These are phyloP conservation scores for Grosmannia clavigera DNA, from an alignment of 2,329 filamentous ascomycete species.

Conservation along the genomic window DNA sequence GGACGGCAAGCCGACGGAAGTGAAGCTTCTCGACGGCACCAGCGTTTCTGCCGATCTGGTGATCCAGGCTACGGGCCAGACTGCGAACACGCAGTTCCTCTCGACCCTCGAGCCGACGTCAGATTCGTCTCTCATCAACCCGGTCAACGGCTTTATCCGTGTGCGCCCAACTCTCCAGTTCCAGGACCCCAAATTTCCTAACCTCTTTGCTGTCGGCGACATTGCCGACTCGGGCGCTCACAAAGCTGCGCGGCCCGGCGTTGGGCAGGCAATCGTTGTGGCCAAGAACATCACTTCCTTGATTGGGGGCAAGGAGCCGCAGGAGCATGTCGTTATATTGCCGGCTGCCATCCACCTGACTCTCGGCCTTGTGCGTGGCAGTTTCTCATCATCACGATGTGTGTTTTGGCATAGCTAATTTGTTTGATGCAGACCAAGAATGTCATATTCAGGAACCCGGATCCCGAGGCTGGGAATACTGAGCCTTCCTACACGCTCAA, in stretches of 20 bases:
- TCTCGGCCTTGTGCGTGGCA: constrained; percentile 4
- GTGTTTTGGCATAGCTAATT: background rate
- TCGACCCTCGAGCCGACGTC: constrained; percentile 1
- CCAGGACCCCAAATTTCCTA: constrained; percentile 12
- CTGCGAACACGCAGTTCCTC: constrained; percentile 6
- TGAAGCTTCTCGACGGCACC: constrained; percentile 6
- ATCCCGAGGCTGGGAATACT: background rate
- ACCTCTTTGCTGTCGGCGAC: constrained; percentile 53
- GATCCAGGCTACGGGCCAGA: constrained; percentile 7
- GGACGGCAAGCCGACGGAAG: constrained; percentile 3
- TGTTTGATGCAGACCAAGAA: constrained; percentile 6
- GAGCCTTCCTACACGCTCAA: background rate
- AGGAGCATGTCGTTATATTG: constrained; percentile 4
- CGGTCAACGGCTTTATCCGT: constrained; percentile 5
- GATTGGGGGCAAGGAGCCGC: constrained; percentile 7
- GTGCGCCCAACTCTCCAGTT: constrained; percentile 9
- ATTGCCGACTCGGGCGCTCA: constrained; percentile 39
- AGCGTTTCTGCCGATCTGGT: constrained; percentile 4
- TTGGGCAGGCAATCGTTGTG: constrained; percentile 6
- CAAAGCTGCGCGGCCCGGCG: constrained; percentile 17
- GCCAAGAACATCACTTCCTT: constrained; percentile 9
- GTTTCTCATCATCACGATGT: too few relatives aligned
- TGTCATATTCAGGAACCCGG: constrained; percentile 8
- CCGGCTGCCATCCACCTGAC: constrained; percentile 9
- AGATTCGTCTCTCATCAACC: constrained; percentile 2